A percentile compares a stretch with the other conserved stretches of the same genome.
Conservation (phyloP, 345 rosid genomes). For the Populus ilicifolia region DNA sequence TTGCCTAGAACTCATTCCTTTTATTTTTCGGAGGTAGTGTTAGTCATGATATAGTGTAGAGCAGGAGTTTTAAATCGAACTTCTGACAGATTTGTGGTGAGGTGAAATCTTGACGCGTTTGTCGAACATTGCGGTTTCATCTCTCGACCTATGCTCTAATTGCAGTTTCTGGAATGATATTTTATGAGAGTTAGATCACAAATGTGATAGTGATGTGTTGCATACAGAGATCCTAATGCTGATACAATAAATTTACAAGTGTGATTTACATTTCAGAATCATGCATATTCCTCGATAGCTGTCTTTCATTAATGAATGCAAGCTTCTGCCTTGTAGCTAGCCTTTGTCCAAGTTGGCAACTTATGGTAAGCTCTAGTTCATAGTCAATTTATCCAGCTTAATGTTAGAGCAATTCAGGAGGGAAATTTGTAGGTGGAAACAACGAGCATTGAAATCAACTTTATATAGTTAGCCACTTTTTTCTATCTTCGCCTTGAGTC, state of each 20-base stretch:
- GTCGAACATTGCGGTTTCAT: background rate
- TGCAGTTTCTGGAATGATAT: background rate
- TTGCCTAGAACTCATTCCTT: background rate
- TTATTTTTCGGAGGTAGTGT: background rate
- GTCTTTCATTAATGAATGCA: background rate
- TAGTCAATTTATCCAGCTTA: too few species aligned
- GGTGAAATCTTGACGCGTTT: background rate
- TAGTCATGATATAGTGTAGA: background rate
- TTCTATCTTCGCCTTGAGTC: background rate
- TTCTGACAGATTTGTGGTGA: conserved; percentile 15
- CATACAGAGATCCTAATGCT: background rate
- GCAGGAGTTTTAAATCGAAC: background rate
- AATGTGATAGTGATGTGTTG: background rate
- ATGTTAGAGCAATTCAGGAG: too few species aligned
- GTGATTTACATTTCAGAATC: background rate
- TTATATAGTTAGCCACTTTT: background rate
- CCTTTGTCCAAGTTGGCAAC: background rate
- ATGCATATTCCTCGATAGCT: background rate
- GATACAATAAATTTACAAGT: too few species aligned
- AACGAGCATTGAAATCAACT: background rate
- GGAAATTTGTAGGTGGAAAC: background rate
- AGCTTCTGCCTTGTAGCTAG: background rate
- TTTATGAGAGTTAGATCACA: background rate
- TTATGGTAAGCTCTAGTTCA: background rate
- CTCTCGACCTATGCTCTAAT: background rate